Conservation (phyloP, 441 rosid species). For the Pelargonium fulgidum region DNA sequence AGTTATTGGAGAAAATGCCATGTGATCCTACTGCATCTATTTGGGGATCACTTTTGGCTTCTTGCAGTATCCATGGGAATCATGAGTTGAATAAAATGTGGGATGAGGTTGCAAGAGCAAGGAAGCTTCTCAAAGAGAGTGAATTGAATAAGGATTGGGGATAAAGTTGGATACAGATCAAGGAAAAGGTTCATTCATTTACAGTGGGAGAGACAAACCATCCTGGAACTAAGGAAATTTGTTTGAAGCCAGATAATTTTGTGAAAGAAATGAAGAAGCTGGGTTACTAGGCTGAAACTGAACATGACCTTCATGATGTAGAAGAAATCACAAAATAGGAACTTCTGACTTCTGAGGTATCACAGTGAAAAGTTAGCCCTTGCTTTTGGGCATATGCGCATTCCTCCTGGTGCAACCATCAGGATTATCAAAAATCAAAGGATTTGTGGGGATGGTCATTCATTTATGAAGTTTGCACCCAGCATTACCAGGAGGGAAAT, state of each 20-base stretch:
- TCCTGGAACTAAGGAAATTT: conserved; percentile 41
- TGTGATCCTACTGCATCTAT: conserved; percentile 55
- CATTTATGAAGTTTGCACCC: conserved; percentile 51
- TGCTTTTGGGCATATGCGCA: conserved; percentile 41
- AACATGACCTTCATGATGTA: conserved; percentile 53
- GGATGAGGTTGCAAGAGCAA: conserved; percentile 52
- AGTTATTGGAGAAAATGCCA: conserved; percentile 51
- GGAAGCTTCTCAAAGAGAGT: conserved; percentile 50
- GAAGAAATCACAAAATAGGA: conserved; percentile 47
- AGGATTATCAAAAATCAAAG: conserved; percentile 55
- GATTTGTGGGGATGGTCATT: conserved; percentile 60
- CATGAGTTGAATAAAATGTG: conserved; percentile 50
- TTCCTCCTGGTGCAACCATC: conserved; percentile 31
- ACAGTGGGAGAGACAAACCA: conserved; percentile 55
- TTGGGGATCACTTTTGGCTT: conserved; percentile 76
- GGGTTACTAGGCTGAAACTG: conserved; percentile 44
- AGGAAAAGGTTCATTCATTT: conserved; percentile 55
- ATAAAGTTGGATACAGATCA: conserved; percentile 72
- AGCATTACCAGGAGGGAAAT: conserved; percentile 34
- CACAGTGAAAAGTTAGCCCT: conserved; percentile 60
- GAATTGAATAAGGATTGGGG: conserved; percentile 58
- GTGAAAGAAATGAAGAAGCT: conserved; percentile 38
- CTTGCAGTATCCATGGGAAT: conserved; percentile 51
- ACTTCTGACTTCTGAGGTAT: conserved; percentile 47
- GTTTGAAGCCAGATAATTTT: conserved; percentile 34